Evolutionary conservation across 1,284 basidiomycete species (phyloP).

Genomic region (Apiotrichum brassicae): DNA sequence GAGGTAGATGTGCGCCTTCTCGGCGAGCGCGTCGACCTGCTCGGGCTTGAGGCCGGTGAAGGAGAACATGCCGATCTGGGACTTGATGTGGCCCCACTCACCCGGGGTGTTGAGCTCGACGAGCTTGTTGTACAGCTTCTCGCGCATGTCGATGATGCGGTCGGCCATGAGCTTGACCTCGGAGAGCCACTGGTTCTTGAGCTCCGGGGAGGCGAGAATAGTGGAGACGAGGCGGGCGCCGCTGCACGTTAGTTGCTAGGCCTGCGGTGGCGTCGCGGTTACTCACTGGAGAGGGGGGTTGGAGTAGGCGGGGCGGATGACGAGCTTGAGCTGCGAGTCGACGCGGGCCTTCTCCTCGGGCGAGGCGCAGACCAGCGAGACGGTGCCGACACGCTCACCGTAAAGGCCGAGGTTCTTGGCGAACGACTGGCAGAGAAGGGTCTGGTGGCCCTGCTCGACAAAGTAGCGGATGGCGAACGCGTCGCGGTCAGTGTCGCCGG

Average conservation of each 20-base stretch:
- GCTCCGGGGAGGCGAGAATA: conserved; percentile 67
- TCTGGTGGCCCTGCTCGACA: conserved; percentile 76
- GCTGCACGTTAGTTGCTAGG: conserved; percentile 1
- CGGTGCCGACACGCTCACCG: conserved; percentile 93
- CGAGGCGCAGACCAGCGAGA: conserved; percentile 70
- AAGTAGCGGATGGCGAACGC: conserved; percentile 95
- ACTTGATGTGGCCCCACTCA: conserved; percentile 92
- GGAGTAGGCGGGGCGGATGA: conserved; percentile 96
- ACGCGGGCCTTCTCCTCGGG: conserved; percentile 81
- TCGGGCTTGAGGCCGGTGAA: conserved; percentile 78
- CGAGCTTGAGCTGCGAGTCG: conserved; percentile 90
- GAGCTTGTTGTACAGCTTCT: conserved; percentile 71
- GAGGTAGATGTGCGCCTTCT: conserved; percentile 87
- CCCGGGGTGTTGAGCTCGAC: conserved; percentile 84
- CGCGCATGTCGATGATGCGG: conserved; percentile 93
- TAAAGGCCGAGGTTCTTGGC: conserved; percentile 99
- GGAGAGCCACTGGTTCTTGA: conserved; percentile 81
- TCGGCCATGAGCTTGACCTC: conserved; percentile 95
- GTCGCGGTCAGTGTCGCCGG: conserved; percentile 78
- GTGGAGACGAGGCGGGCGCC: conserved; percentile 75
- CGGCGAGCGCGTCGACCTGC: conserved; percentile 80
- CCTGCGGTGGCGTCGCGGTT: too few species aligned
- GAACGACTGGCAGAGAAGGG: conserved; percentile 86
- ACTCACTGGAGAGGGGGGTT: conserved; percentile 79
- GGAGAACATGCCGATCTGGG: conserved; percentile 72